A percentile compares a stretch with the other conserved stretches of the same genome.
Conservation (phyloP, 257 asterid species). For the Perilla frutescens region DNA sequence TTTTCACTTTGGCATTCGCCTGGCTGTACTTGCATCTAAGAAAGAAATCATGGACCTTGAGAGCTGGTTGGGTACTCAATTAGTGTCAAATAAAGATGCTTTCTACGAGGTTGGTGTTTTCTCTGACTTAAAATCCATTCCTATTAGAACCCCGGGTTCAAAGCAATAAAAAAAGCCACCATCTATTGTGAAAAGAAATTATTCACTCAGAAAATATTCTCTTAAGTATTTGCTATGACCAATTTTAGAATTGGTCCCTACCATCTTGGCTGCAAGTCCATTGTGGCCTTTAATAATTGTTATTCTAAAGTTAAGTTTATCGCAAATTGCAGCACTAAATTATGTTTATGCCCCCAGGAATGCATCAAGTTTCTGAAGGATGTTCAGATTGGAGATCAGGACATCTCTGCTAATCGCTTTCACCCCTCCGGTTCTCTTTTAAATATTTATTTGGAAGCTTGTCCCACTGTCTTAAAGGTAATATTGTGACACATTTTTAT, state of each 20-base stretch:
- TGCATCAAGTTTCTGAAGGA: conserved; percentile 87
- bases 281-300: not conserved
- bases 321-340: conserved; percentile 15
- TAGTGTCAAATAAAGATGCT: conserved; percentile 62
- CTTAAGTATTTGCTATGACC: not conserved
- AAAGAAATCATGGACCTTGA: conserved; percentile 85
- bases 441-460: conserved; percentile 70
- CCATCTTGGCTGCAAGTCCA: not conserved
- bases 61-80: conserved; percentile 72
- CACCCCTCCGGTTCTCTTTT: conserved; percentile 60
- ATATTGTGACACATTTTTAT: conserved; percentile 17
- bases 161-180: not conserved
- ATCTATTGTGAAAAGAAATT: no score
- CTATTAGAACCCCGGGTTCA: not conserved
- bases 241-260: not conserved
- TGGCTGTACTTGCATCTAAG: conserved; percentile 85
- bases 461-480: conserved; percentile 80
- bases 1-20: conserved; percentile 68
- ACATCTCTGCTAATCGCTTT: conserved; percentile 61
- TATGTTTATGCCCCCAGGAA: conserved; percentile 62
- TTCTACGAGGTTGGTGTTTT: conserved; percentile 69
- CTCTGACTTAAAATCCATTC: not conserved
- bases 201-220: not conserved
- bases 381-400: conserved; percentile 63
- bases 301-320: not conserved